These are phyloP conservation scores for Arctostaphylos glauca DNA, from an alignment of 148 eudicot genomes.

Conservation along the genomic window DNA sequence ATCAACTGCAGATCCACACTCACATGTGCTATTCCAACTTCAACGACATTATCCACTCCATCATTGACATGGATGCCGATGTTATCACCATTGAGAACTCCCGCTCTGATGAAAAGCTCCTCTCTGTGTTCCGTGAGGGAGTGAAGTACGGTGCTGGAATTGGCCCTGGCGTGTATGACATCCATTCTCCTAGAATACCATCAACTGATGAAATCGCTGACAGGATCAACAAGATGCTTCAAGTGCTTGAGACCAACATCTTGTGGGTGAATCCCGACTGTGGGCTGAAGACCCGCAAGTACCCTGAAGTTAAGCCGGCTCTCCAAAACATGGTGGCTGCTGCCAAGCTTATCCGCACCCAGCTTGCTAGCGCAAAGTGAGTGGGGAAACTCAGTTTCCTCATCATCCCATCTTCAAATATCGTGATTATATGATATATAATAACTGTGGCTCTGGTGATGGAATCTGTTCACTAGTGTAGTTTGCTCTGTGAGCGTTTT, in stretches of 20 bases:
- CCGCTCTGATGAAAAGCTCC: conserved; percentile 94
- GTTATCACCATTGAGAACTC: conserved; percentile 98
- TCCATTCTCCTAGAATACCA: conserved; percentile 97
- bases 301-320: conserved; percentile 83
- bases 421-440: background rate
- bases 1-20: conserved; percentile 73
- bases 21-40: conserved; percentile 99
- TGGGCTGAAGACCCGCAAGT: conserved; percentile 98
- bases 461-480: conserved; percentile 6
- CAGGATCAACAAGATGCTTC: conserved; percentile 91
- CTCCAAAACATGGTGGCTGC: conserved; percentile 76
- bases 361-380: conserved; percentile 84
- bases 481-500: background rate
- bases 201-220: conserved; percentile 87
- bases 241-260: conserved; percentile 86
- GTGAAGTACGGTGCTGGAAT: conserved; percentile 96
- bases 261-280: conserved; percentile 98
- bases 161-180: conserved; percentile 93
- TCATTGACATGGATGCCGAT: conserved; percentile 98
- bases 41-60: conserved; percentile 95
- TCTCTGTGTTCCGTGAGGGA: conserved; percentile 96
- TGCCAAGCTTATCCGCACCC: conserved; percentile 76
- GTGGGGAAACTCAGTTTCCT: background rate
- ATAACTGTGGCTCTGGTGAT: conserved; percentile 9
- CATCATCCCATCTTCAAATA: background rate